Evolutionary conservation across 2,329 filamentous ascomycete species (phyloP), one percentile per base, ranked within the genome.

Genomic region (Penicillium sp.): DNA sequence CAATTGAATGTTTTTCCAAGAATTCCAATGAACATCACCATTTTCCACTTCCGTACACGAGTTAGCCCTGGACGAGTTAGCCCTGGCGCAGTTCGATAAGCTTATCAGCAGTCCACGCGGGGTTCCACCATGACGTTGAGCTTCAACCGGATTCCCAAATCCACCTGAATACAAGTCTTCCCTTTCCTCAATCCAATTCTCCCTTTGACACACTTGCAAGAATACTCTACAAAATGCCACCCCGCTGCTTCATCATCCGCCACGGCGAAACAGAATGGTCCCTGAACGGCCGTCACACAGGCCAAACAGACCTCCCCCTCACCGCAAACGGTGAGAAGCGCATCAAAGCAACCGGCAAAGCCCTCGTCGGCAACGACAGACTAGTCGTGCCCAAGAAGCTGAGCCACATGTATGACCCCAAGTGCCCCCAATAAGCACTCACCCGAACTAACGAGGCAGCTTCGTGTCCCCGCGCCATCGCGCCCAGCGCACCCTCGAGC

Each of bases 191-290:
- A 31, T 18, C 9, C 6, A 4, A 21, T 21, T 24, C 8, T 34
- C n/a, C 13, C 24, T 11, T 36, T 24, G 8, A 27, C 24, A 27
- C 6, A 27, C 16, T 10, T 29, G 42, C 13, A 36, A 47, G 6
- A 24, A 10, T 6, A 27, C 32, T 27, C 8, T 5, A 48, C 54
- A 49, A 42, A 59, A 75, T 78, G 75, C 85, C 87, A 2, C 90
- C 90, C 2, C 83, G 90, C 49, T 86, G 90, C 70, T 93, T 93
- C 78, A 85, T 94, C 63, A 78, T 92, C 71, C 90, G 92, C 65
- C 92, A 97, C 70, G 93, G 92, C 75, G 91, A 97, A 78, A 97
- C 92, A 4, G 91, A 96, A 79, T 97, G 92, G 92, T 95, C 90
- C 5, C 85, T 96, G 45, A 88, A 88, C 63, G 92, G 91, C 52